A percentile compares a stretch with the other conserved stretches of the same genome.
Conservation (phyloP, 129 eudicot genomes). For the sunflower (Helianthus annuus) region HanXRQr2.0-SUNRISE NC_035445.2:71741437-71741936, state of each 20-base stretch:
- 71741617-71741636: slow-evolving; percentile 96
- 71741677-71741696: slow-evolving; percentile 96
- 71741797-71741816: slow-evolving; percentile 80
- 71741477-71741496: slow-evolving; percentile 84
- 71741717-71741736: slow-evolving; percentile 17
- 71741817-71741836: slow-evolving; percentile 94
- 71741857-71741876: slow-evolving; percentile 99
- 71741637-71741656: slow-evolving; percentile 99
- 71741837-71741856: slow-evolving; percentile 90
- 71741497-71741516: slow-evolving; percentile 9
- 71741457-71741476: slow-evolving; percentile 99
- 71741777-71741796: slow-evolving; percentile 30
- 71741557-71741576: background rate
- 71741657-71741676: slow-evolving; percentile 89
- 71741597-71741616: slow-evolving; percentile 74
- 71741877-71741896: slow-evolving; percentile 86
- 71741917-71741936: background rate
- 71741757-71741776: slow-evolving; percentile 9
- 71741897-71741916: slow-evolving; percentile 18
- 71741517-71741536: background rate
- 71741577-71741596: background rate
- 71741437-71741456: slow-evolving; percentile 86
- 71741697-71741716: slow-evolving; percentile 95
- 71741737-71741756: background rate
- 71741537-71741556: background rate